These are phyloP conservation scores for Ganoderma boninense DNA, from an alignment of 1,284 basidiomycete species.

Conservation along the genomic window DNA sequence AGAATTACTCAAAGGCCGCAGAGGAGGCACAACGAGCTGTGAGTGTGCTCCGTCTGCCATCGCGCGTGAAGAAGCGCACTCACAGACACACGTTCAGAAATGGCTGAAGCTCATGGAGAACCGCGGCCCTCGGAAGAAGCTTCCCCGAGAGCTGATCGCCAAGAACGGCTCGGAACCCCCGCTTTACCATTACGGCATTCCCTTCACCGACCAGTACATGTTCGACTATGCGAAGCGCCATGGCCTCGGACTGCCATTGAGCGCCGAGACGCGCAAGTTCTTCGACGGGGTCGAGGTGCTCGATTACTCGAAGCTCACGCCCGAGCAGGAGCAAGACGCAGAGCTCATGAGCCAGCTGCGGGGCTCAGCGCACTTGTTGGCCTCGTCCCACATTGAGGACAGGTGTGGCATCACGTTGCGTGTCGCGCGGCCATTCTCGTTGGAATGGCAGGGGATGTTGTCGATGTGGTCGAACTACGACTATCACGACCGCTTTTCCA, in stretches of 20 bases:
- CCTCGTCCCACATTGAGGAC: neutral
- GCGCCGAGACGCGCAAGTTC: neutral
- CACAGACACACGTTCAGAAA: neutral
- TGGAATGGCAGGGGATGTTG: neutral
- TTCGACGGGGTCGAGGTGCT: neutral
- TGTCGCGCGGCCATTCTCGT: neutral
- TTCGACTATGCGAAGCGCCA: neutral
- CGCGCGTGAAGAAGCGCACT: neutral
- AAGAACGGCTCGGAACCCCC: neutral
- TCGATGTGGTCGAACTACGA: neutral
- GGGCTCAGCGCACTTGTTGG: neutral
- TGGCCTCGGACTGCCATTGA: neutral
- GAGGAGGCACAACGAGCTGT: neutral
- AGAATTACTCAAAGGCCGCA: neutral
- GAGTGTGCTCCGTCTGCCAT: neutral
- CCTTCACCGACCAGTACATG: neutral
- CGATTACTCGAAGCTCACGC: neutral
- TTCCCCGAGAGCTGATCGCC: neutral
- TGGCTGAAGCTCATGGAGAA: neutral
- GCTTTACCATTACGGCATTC: neutral
- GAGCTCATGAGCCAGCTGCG: neutral
- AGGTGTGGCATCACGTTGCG: neutral
- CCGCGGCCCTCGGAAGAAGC: neutral
- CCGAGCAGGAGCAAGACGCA: neutral
- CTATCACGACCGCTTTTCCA: neutral